phyloP scores from a whole-genome alignment of 306 rosid genomes.

The Dryas octopetala region DNA sequence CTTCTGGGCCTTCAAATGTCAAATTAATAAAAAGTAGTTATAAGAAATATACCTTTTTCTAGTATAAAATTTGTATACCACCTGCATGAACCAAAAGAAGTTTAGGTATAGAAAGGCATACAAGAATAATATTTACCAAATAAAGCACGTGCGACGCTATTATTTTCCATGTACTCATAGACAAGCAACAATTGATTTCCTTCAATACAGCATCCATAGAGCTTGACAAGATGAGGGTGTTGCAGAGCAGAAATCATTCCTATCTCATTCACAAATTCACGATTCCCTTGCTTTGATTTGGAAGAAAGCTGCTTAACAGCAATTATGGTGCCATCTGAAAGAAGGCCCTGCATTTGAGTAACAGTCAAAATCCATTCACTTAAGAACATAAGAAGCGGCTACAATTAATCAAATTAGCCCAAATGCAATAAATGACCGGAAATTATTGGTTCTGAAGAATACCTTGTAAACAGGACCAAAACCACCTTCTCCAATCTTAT shows the following conservation, averaged over 20 bases:
- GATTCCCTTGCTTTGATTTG: slow-evolving; percentile 47
- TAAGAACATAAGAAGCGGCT: neutral
- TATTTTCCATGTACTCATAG: slow-evolving; percentile 39
- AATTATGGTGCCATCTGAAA: slow-evolving; percentile 27
- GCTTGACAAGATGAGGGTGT: slow-evolving; percentile 46
- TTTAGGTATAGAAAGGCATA: neutral
- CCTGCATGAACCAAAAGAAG: neutral
- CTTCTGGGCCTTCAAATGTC: slow-evolving; percentile 17
- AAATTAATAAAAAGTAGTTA: neutral
- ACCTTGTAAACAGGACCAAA: slow-evolving; percentile 54
- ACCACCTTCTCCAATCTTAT: slow-evolving; percentile 54
- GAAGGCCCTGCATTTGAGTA: slow-evolving; percentile 32
- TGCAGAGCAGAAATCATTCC: slow-evolving; percentile 47
- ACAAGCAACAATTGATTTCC: slow-evolving; percentile 40
- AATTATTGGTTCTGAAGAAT: neutral
- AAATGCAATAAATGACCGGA: neutral
- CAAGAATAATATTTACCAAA: slow-evolving; percentile 29
- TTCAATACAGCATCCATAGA: slow-evolving; percentile 42
- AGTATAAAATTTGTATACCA: neutral
- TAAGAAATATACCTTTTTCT: neutral
- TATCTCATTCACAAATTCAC: slow-evolving; percentile 40
- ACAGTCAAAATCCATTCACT: neutral
- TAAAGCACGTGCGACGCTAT: slow-evolving; percentile 32
- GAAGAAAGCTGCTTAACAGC: slow-evolving; percentile 41
- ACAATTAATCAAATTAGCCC: neutral